These are phyloP conservation scores for Phytophthora idaei DNA, from an alignment of 352 stramenopile species.

Conservation along the genomic window DNA sequence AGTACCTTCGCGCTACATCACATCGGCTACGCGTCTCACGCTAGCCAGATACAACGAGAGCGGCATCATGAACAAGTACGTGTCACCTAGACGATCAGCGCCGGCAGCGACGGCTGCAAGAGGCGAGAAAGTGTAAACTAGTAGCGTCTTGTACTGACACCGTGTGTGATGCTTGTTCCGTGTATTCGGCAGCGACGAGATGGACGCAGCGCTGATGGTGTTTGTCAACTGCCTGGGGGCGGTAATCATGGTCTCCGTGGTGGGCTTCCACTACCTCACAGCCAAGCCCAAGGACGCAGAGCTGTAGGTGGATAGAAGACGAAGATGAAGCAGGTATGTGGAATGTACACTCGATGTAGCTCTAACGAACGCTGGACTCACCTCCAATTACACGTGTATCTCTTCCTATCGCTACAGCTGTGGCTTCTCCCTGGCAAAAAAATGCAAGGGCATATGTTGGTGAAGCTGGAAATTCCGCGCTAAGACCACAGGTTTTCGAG, in stretches of 20 bases:
- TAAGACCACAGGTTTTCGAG: neutral
- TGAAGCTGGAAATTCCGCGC: neutral
- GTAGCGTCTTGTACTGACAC: slow-evolving; percentile 4
- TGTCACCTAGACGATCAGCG: slow-evolving; percentile 6
- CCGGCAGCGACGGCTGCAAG: neutral
- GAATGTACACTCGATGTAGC: neutral
- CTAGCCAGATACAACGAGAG: slow-evolving; percentile 33
- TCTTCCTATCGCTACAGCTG: slow-evolving; percentile 8
- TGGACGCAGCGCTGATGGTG: slow-evolving; percentile 86
- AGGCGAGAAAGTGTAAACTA: neutral
- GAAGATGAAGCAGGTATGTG: slow-evolving; percentile 12
- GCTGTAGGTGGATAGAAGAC: slow-evolving; percentile 44
- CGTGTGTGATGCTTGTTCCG: slow-evolving; percentile 1
- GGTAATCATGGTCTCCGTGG: slow-evolving; percentile 88
- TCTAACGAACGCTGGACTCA: slow-evolving; percentile 14
- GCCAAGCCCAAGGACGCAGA: slow-evolving; percentile 82
- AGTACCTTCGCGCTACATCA: slow-evolving; percentile 9
- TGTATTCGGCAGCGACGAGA: slow-evolving; percentile 68
- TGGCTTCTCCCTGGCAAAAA: neutral
- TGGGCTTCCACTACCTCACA: slow-evolving; percentile 90
- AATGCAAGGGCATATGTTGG: neutral
- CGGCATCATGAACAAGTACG: slow-evolving; percentile 55
- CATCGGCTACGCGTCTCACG: slow-evolving; percentile 29
- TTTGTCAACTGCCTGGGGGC: slow-evolving; percentile 90
- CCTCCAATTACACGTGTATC: neutral